These are phyloP conservation scores for Crithidia thermophila DNA, from an alignment of 208 protist genomes.

Conservation along the genomic window DNA sequence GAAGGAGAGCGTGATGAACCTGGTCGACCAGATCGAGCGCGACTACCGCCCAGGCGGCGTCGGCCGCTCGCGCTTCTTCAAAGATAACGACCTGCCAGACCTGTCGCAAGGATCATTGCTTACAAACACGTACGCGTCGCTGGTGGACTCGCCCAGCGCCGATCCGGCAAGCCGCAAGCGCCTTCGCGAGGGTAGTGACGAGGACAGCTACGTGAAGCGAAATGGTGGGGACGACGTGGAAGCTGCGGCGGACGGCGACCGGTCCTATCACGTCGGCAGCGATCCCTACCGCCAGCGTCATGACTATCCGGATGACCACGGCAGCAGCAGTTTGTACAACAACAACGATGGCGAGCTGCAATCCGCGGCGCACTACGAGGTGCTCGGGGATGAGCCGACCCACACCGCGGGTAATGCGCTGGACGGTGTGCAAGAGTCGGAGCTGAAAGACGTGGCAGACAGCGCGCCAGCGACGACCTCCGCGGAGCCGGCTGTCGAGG, in stretches of 20 bases:
- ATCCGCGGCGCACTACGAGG: no score
- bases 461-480: no score
- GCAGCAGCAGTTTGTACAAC: no score
- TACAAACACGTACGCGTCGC: conserved; percentile 31
- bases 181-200: not conserved
- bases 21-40: conserved; percentile 63
- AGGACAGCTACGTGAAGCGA: not conserved
- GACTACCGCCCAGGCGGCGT: conserved; percentile 84
- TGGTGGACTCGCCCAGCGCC: conserved; percentile 6
- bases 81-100: conserved; percentile 63
- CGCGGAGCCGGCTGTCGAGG: no score
- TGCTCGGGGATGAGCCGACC: no score
- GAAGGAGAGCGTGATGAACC: conserved; percentile 50
- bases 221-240: not conserved
- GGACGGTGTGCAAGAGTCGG: not conserved
- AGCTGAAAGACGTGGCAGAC: not conserved
- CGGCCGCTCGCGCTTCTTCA: conserved; percentile 63
- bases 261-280: not conserved
- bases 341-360: no score
- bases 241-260: not conserved
- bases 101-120: conserved; percentile 11
- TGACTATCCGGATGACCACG: no score
- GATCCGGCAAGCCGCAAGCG: conserved; percentile 6
- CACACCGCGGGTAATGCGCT: conserved; percentile 1
- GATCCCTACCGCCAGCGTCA: no score